Evolutionary conservation across 2,329 filamentous ascomycete species (phyloP).

Genomic region (Colletotrichum horii): DNA sequence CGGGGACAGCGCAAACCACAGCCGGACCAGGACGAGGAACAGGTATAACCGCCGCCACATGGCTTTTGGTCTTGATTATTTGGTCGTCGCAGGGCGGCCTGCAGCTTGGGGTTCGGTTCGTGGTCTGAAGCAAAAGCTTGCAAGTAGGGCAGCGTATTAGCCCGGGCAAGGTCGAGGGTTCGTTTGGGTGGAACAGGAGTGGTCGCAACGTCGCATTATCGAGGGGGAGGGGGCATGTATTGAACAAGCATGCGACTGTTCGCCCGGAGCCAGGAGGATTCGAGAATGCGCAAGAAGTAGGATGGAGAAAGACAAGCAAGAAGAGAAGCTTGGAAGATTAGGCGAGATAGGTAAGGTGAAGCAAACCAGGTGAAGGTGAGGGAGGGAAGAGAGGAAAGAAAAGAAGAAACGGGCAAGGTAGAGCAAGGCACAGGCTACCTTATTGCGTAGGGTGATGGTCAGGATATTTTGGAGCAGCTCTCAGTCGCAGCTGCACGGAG

Average conservation of each 20-base stretch:
- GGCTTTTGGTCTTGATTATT: conserved; percentile 27
- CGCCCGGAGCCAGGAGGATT: not conserved
- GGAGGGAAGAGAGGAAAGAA: not conserved
- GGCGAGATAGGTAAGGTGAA: not conserved
- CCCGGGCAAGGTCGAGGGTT: not conserved
- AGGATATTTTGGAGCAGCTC: conserved; percentile 11
- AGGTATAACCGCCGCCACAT: conserved; percentile 96
- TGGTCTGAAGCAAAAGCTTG: not conserved
- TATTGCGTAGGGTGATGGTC: conserved; percentile 10
- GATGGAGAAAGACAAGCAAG: not conserved
- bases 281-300: not conserved
- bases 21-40: conserved; percentile 80
- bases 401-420: not conserved
- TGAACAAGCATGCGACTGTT: conserved; percentile 2
- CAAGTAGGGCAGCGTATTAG: not conserved
- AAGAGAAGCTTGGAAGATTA: not conserved
- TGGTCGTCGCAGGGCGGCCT: conserved; percentile 22
- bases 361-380: not conserved
- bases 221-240: conserved; percentile 6
- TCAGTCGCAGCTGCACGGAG: not conserved
- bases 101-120: conserved; percentile 27
- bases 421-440: not conserved
- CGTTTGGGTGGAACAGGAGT: not conserved
- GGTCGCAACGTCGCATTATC: conserved; percentile 21
- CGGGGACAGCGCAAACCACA: conserved; percentile 92